Evolutionary conservation across 1,139 yeast genomes (phyloP), one percentile per base, ranked within the genome.

Genomic region (Protomyces gravidus): DNA sequence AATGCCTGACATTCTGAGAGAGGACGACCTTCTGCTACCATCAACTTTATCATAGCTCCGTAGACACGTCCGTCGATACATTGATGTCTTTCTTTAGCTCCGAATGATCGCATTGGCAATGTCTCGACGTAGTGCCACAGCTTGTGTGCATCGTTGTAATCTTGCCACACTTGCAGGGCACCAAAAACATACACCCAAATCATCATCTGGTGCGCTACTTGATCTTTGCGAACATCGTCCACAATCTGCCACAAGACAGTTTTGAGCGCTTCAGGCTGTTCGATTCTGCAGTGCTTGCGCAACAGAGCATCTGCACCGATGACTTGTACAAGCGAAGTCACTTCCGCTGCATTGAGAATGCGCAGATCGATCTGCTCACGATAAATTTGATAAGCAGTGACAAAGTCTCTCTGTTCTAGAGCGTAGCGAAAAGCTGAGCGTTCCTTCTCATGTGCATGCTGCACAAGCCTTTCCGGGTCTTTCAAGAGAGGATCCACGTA

Each of bases 281-380:
- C 58, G n/a, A 40, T n/a, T 5, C 46, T 26, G 26, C 46, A 28
- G 36, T 45, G 47, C n/a, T 17, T 13, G 27, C 58, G 50, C n/a
- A 53, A 21, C 21, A 45, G 46, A 7, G 58, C 58, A 53, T 53
- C 58, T 5, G 58, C 58, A 9, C 51, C 33, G 13, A 53, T 53
- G 36, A 53, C 30, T n/a, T 53, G 58, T 33, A 53, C 39, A 17
- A 53, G 51, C 9, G 58, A 53, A 4, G 58, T 53, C 26, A 53
- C 51, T 27, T 53, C 58, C 26, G 51, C 50, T 4, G 51, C 58
- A 23, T 40, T 28, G 21, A 53, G 47, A 5, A 53, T 46, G 1
- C 46, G 58, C 36, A 39, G 9, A 5, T 36, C 51, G 17, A 42
- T 3, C 15, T 53, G 51, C 15, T 53, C 58, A 9, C 47, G 26